Evolutionary conservation across 768 basidiomycete species (phyloP), one percentile per base, ranked within the genome.

Genomic region (Exsudoporus frostii): DNA sequence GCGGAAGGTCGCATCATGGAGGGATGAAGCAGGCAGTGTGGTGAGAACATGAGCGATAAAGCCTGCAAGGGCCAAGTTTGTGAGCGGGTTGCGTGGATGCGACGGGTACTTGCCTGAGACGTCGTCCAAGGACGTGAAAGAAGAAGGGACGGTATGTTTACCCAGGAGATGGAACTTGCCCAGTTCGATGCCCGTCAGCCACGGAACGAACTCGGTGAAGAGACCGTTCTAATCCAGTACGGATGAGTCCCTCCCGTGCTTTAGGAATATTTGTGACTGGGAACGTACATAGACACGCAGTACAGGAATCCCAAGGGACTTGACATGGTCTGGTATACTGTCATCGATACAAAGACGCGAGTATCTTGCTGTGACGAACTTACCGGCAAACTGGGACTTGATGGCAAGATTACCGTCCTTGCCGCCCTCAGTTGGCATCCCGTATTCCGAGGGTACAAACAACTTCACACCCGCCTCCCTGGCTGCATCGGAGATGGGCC

Each of bases 361-460:
- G 33, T 22, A 33, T 10, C 3, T 27, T 9, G 4, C 3, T 2
- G 17, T 19, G 27, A 41, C 7, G 25, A 32, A 55, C 65, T 46
- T 29, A 65, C 73, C 61, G 30, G 65, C 71, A 45, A 72, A 48
- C 34, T 60, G 46, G 22, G 65, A 61, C 48, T 74, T 74, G 50
- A 49, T 44, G 29, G 14, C 57, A 44, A 60, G 44, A 15, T 50
- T 51, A 9, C 70, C 68, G 0, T 64, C 66, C 33, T 64, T 67
- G 6, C 62, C 61, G 4, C 68, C 74, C 22, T 67, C 65, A 0
- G 66, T 74, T 14, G 71, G 65, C 56, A 72, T 62, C 20, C 74
- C 71, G 29, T 60, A 75, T 50, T 75, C 74, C 19, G 66, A 68
- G 13, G 74, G 72, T n/a, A 72, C 72, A 44, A 75, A 74, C 44